Evolutionary conservation across 192 early-diverging fungal genomes (phyloP).

Genomic region (Backusella sp.): DNA sequence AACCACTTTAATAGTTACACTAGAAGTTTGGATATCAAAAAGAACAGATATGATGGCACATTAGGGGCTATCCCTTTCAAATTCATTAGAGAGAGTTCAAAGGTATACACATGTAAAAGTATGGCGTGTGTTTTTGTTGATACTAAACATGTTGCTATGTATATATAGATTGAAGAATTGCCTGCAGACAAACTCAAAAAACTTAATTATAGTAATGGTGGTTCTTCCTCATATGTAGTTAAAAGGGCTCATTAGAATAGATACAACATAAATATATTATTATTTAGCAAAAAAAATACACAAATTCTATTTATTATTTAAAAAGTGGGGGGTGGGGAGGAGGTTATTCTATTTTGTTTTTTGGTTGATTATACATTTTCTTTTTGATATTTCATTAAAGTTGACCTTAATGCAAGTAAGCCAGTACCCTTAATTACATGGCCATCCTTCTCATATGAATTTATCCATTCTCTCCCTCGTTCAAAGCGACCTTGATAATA

Average conservation of each 20-base stretch:
- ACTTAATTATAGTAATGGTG: neutral
- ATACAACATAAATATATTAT: neutral
- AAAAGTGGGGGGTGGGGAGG: neutral
- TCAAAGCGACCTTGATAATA: neutral
- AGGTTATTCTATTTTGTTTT: neutral
- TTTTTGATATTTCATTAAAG: constrained; percentile 6
- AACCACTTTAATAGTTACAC: constrained; percentile 18
- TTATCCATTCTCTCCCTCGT: constrained; percentile 14
- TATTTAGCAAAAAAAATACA: constrained; percentile 14
- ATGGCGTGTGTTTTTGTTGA: neutral
- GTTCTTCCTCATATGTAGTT: neutral
- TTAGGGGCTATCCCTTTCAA: constrained; percentile 53
- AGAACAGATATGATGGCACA: constrained; percentile 74
- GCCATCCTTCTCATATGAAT: neutral
- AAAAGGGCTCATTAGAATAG: neutral
- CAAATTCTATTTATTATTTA: constrained; percentile 3
- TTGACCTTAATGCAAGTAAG: constrained; percentile 15
- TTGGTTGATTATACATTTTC: neutral
- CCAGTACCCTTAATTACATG: constrained; percentile 13
- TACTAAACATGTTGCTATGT: neutral
- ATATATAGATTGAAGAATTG: neutral
- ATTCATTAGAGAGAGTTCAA: constrained; percentile 22
- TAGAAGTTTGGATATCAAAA: constrained; percentile 60
- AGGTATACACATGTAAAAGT: constrained; percentile 6
- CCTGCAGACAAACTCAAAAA: neutral